Evolutionary conservation across 768 basidiomycete genomes (phyloP).

Genomic region (Lactarius sanguifluus): DNA sequence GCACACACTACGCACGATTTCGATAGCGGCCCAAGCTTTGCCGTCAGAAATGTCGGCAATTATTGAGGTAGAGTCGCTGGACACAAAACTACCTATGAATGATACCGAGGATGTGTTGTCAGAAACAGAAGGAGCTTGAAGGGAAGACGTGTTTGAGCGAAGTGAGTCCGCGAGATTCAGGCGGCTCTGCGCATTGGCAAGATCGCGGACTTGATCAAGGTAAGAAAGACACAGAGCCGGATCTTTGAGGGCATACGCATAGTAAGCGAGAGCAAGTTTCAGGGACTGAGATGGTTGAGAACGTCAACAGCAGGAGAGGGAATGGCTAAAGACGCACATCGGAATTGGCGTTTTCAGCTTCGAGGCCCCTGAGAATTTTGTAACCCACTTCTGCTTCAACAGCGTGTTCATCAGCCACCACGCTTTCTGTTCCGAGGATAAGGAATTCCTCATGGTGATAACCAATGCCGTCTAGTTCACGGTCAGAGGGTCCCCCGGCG

Average conservation of each 20-base stretch:
- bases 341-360: conserved; percentile 24
- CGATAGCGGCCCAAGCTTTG: conserved; percentile 68
- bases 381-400: conserved; percentile 21
- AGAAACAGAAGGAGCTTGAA: conserved; percentile 40
- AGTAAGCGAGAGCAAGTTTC: conserved; percentile 70
- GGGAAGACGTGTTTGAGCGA: conserved; percentile 41
- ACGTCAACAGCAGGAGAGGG: conserved; percentile 17
- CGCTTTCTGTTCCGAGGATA: conserved; percentile 16
- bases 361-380: conserved; percentile 24
- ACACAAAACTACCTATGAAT: conserved; percentile 50
- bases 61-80: conserved; percentile 42
- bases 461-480: conserved; percentile 54
- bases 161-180: conserved; percentile 47
- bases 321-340: conserved; percentile 47
- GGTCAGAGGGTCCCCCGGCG: conserved; percentile 42
- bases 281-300: conserved; percentile 50
- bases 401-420: conserved; percentile 17
- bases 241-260: conserved; percentile 72
- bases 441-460: conserved; percentile 41
- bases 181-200: conserved; percentile 54
- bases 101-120: conserved; percentile 44
- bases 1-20: conserved; percentile 74
- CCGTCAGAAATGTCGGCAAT: conserved; percentile 64
- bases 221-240: conserved; percentile 63
- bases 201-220: conserved; percentile 53